Conservation (phyloP, 257 asterid genomes). For the Solanum chilense region DNA sequence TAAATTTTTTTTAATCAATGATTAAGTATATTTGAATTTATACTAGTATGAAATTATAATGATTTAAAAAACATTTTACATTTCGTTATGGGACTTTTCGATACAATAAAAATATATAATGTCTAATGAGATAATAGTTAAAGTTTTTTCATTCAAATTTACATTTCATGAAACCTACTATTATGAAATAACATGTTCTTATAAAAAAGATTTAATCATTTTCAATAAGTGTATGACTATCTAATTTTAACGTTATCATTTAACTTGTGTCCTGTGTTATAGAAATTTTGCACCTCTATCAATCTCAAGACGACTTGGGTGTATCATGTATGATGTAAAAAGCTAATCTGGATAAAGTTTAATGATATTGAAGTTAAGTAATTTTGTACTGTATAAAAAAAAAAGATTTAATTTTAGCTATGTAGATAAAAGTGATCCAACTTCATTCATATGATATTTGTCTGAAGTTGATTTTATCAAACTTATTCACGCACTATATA, state of each 20-base stretch:
- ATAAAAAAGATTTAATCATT: not conserved
- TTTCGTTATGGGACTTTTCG: too few relatives aligned
- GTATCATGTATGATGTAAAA: not conserved
- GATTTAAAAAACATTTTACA: too few relatives aligned
- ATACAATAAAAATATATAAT: not conserved
- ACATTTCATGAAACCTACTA: too few relatives aligned
- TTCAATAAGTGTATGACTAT: not conserved
- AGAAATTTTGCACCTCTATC: not conserved
- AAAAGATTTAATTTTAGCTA: too few relatives aligned
- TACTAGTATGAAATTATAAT: too few relatives aligned
- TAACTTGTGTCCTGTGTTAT: not conserved
- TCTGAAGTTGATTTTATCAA: not conserved
- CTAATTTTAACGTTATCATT: not conserved
- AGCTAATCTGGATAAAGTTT: not conserved
- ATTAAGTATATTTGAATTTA: too few relatives aligned
- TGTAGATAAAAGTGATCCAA: not conserved
- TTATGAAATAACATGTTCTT: fast-evolving
- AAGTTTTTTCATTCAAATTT: too few relatives aligned
- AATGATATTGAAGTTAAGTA: not conserved
- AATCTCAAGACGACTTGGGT: not conserved
- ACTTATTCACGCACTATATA: not conserved
- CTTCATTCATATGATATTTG: not conserved
- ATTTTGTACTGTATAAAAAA: too few relatives aligned
- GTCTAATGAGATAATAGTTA: fast-evolving
- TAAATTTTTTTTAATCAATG: not conserved